Evolutionary conservation across 371 early-diverging fungal species (phyloP).

Genomic region (Saksenaea oblongispora): DNA sequence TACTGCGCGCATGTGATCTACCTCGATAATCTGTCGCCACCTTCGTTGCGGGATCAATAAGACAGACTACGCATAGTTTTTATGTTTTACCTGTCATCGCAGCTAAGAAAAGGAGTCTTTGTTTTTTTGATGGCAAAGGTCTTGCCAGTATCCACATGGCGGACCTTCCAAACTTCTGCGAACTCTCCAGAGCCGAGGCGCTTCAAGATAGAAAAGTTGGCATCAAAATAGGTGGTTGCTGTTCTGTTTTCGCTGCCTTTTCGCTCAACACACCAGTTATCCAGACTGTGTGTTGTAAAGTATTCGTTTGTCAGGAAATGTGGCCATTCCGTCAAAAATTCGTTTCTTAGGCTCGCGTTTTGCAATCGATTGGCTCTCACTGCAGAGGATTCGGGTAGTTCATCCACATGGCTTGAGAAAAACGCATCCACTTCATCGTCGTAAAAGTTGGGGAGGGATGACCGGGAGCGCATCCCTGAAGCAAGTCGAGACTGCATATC

Average conservation of each 20-base stretch:
- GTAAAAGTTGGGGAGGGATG: background rate
- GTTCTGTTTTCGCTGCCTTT: conserved; percentile 7
- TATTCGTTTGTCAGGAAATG: conserved; percentile 38
- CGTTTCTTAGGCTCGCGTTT: conserved; percentile 14
- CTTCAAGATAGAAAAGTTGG: conserved; percentile 24
- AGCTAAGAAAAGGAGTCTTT: conserved; percentile 66
- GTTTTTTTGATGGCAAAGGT: conserved; percentile 82
- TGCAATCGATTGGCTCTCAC: background rate
- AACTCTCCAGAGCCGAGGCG: conserved; percentile 78
- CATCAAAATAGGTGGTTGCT: conserved; percentile 31
- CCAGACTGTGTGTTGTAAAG: conserved; percentile 22
- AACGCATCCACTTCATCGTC: conserved; percentile 36
- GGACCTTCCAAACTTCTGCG: conserved; percentile 75
- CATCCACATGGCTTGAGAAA: conserved; percentile 22
- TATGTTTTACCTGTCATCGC: conserved; percentile 61
- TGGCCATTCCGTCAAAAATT: conserved; percentile 23
- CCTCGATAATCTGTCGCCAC: conserved; percentile 77
- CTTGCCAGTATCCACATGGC: conserved; percentile 54
- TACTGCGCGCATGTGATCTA: conserved; percentile 71
- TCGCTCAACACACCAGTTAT: conserved; percentile 7
- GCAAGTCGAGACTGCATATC: background rate
- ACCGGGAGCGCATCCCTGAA: background rate
- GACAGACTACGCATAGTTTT: too few relatives aligned
- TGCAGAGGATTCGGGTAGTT: conserved; percentile 13
- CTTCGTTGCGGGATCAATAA: too few relatives aligned